phyloP scores from a whole-genome alignment of 2,329 filamentous ascomycete genomes.

The Penicillium sp. region DNA sequence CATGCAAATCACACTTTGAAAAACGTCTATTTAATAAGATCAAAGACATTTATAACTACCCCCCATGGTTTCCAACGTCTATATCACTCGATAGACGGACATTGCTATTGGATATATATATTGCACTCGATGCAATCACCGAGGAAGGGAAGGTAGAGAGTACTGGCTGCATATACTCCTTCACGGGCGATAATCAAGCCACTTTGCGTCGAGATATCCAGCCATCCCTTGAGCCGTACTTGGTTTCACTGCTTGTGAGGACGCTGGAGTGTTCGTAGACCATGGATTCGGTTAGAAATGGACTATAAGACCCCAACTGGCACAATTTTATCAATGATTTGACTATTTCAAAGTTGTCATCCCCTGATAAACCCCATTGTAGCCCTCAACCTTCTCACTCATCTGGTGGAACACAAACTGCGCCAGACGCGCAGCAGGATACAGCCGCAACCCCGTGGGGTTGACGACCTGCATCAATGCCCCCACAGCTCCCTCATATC shows the following conservation, averaged over 20 bases:
- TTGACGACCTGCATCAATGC: conserved; percentile 41
- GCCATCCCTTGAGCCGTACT: neutral
- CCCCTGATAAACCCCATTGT: conserved; percentile 40
- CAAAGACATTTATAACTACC: too few species aligned
- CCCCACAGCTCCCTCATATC: conserved; percentile 44
- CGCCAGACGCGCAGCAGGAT: conserved; percentile 37
- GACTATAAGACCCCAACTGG: neutral
- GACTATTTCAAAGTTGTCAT: neutral
- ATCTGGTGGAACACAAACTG: conserved; percentile 44
- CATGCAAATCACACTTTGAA: too few species aligned
- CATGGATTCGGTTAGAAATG: neutral
- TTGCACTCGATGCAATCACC: too few species aligned
- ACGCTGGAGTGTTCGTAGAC: neutral
- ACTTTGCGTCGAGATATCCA: neutral
- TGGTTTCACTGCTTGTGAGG: neutral
- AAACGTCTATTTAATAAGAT: too few species aligned
- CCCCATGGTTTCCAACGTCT: too few species aligned
- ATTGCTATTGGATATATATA: too few species aligned
- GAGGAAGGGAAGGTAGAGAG: neutral
- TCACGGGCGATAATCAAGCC: neutral
- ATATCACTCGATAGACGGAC: too few species aligned
- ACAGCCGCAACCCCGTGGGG: conserved; percentile 35
- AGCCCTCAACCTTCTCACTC: conserved; percentile 37
- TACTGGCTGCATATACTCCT: neutral
- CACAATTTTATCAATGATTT: too few species aligned